These are phyloP conservation scores for Dictyostelium brefeldianum DNA, from an alignment of 78 protist species.

Conservation along the genomic window DNA sequence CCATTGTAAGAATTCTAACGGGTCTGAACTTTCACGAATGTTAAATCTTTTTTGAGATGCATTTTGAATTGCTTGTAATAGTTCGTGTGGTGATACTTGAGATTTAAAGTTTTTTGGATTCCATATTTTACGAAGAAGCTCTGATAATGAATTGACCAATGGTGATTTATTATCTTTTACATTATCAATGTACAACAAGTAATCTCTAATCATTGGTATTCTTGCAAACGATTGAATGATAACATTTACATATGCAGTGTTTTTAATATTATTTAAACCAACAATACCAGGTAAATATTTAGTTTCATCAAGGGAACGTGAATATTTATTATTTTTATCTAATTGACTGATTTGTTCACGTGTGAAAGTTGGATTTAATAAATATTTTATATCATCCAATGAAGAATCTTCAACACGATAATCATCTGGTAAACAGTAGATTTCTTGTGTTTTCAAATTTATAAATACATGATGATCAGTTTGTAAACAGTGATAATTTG, in stretches of 20 bases:
- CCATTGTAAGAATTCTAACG: constrained; percentile 93
- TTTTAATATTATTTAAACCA: constrained; percentile 96
- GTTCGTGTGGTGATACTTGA: constrained; percentile 95
- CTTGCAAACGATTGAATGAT: constrained; percentile 92
- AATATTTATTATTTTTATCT: constrained; percentile 31
- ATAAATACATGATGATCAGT: constrained; percentile 96
- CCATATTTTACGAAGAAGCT: constrained; percentile 93
- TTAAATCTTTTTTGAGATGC: constrained; percentile 67
- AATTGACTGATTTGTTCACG: constrained; percentile 32
- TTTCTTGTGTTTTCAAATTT: constrained; percentile 87
- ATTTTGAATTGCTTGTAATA: constrained; percentile 81
- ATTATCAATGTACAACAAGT: constrained; percentile 76
- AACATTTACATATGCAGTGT: constrained; percentile 94
- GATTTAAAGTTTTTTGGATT: constrained; percentile 92
- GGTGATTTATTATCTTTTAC: constrained; percentile 17
- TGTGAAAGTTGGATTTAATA: constrained; percentile 80
- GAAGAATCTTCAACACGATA: constrained; percentile 97
- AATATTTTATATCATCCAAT: constrained; percentile 93
- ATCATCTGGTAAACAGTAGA: constrained; percentile 98
- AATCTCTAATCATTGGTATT: constrained; percentile 90
- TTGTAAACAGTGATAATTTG: constrained; percentile 95
- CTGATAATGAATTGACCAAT: constrained; percentile 83
- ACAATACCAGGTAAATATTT: constrained; percentile 92
- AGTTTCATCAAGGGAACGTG: constrained; percentile 80
- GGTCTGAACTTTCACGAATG: constrained; percentile 87